phyloP scores from a whole-genome alignment of 768 basidiomycete genomes.

The Phylloporus arenicola region DNA sequence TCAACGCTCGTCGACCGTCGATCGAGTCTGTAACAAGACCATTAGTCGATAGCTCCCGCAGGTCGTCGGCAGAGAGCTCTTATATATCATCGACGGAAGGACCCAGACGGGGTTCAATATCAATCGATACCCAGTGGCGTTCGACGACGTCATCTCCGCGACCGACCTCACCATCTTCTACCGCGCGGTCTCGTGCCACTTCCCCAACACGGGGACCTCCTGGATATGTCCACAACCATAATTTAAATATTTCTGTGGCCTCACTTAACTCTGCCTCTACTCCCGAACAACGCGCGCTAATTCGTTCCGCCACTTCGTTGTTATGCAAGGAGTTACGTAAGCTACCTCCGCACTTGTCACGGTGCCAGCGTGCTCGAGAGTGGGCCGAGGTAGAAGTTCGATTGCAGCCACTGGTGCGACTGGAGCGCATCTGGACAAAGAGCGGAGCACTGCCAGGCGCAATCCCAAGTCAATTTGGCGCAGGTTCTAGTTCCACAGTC shows the following conservation, averaged over 20 bases:
- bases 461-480: constrained; percentile 38
- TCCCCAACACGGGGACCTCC: constrained; percentile 41
- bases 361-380: constrained; percentile 48
- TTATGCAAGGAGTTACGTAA: constrained; percentile 63
- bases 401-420: constrained; percentile 51
- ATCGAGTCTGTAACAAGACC: constrained; percentile 12
- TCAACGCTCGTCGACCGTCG: constrained; percentile 18
- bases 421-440: constrained; percentile 76
- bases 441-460: constrained; percentile 42
- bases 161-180: constrained; percentile 40
- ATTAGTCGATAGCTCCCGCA: constrained; percentile 29
- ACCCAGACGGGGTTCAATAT: constrained; percentile 15
- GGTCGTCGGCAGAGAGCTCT: constrained; percentile 36
- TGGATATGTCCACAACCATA: constrained; percentile 48
- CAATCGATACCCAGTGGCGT: constrained; percentile 25
- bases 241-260: constrained; percentile 54
- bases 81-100: constrained; percentile 30
- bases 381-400: constrained; percentile 76
- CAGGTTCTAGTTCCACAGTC: constrained; percentile 26
- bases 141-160: constrained; percentile 27
- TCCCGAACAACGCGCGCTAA: constrained; percentile 60
- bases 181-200: constrained; percentile 38
- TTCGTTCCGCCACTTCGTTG: constrained; percentile 58
- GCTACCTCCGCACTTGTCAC: constrained; percentile 52
- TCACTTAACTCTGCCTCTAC: constrained; percentile 47